A percentile compares a stretch with the other conserved stretches of the same genome.
phyloP scores from a whole-genome alignment of 495 filamentous ascomycete species.

The Xylaria nigripes region DNA sequence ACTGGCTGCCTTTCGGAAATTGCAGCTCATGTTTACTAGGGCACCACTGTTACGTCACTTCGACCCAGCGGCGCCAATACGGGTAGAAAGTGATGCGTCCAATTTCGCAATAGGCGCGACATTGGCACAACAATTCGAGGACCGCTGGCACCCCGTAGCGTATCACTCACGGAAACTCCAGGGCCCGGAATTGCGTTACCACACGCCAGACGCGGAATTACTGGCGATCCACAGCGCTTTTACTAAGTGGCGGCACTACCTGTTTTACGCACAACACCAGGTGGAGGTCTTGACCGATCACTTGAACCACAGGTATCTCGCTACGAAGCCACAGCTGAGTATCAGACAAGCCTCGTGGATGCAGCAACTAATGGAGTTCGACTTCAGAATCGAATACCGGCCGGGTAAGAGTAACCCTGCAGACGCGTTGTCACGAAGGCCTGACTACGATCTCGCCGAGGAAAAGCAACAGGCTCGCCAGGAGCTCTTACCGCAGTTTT shows the following conservation, averaged over 20 bases:
- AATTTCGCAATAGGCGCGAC: conserved; percentile 12
- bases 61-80: conserved; percentile 6
- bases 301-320: conserved; percentile 12
- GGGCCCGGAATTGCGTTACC: conserved; percentile 13
- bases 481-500: neutral
- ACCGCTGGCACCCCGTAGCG: conserved; percentile 13
- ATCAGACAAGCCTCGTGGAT: conserved; percentile 12
- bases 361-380: conserved; percentile 4
- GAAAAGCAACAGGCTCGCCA: neutral
- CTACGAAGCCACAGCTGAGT: conserved; percentile 3
- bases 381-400: conserved; percentile 16
- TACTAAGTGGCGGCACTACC: conserved; percentile 15
- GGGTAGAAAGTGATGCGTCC: conserved; percentile 25
- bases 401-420: conserved; percentile 13
- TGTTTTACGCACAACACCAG: conserved; percentile 6
- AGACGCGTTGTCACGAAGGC: conserved; percentile 9
- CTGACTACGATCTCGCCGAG: conserved; percentile 3
- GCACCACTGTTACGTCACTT: conserved; percentile 14
- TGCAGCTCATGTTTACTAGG: conserved; percentile 5
- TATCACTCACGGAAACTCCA: conserved; percentile 18
- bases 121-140: conserved; percentile 7
- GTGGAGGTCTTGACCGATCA: conserved; percentile 15
- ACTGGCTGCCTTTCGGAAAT: neutral
- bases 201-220: conserved; percentile 20
- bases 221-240: conserved; percentile 21